Evolutionary conservation across 495 filamentous ascomycete genomes (phyloP).

Genomic region (Hypoxylon lienhwacheense): DNA sequence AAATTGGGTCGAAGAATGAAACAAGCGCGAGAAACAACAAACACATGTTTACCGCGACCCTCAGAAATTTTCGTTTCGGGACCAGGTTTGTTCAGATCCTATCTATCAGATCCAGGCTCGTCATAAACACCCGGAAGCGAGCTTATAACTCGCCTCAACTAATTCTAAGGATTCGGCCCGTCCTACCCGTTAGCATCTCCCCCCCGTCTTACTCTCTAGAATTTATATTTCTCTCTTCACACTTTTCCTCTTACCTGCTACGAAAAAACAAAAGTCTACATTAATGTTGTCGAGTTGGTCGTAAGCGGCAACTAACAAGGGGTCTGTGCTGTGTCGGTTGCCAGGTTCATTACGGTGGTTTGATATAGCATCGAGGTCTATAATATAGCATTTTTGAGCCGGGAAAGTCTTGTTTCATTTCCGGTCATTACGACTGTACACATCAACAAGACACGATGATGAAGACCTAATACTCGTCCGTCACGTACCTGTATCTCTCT

Average conservation of each 20-base stretch:
- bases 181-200: constrained; percentile 24
- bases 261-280: no score
- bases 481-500: constrained; percentile 17
- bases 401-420: constrained; percentile 35
- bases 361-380: constrained; percentile 37
- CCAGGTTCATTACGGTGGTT: constrained; percentile 22
- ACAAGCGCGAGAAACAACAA: constrained; percentile 35
- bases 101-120: constrained; percentile 31
- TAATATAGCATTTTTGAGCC: constrained; percentile 31
- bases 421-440: constrained; percentile 35
- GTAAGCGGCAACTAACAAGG: constrained; percentile 31
- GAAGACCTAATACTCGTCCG: constrained; percentile 4
- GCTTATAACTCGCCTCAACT: constrained; percentile 35
- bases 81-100: constrained; percentile 32
- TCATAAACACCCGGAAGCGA: constrained; percentile 28
- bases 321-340: constrained; percentile 29
- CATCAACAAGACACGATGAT: constrained; percentile 24
- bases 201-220: constrained; percentile 20
- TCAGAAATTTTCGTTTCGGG: constrained; percentile 21
- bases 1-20: constrained; percentile 32
- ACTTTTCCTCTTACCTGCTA: constrained; percentile 18
- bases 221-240: constrained; percentile 15
- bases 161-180: constrained; percentile 35
- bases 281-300: constrained; percentile 32
- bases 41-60: constrained; percentile 30